Percentiles rank a stretch among this genome's conserved stretches.
Conservation (phyloP, 371 early-diverging fungal species). For the Parasitella parasitica region DNA sequence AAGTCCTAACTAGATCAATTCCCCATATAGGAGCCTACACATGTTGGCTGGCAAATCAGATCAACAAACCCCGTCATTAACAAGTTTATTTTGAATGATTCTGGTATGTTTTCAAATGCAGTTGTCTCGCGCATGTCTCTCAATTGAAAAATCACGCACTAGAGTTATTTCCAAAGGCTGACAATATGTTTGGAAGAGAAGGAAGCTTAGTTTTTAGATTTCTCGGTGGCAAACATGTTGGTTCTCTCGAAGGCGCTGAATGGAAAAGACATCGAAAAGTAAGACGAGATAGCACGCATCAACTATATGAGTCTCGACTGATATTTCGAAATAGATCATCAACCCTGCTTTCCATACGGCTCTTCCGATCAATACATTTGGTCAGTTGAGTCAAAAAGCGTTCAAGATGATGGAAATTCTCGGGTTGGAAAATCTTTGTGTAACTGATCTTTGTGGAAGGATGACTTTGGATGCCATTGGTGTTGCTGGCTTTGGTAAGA, state of each 20-base stretch:
- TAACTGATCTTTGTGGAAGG: conserved; percentile 11
- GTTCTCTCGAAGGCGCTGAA: conserved; percentile 2
- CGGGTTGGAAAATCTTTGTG: neutral
- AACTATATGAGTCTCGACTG: neutral
- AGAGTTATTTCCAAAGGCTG: conserved; percentile 10
- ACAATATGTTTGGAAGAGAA: neutral
- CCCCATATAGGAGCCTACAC: neutral
- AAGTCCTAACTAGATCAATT: too few relatives aligned
- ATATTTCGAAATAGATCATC: neutral
- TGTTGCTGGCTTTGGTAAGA: conserved; percentile 22
- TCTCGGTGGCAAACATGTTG: conserved; percentile 10
- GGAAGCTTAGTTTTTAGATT: conserved; percentile 1
- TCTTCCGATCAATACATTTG: conserved; percentile 13
- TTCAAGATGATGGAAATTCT: conserved; percentile 8
- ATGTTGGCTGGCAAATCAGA: conserved; percentile 11
- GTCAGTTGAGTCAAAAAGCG: neutral
- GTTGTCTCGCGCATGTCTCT: too few relatives aligned
- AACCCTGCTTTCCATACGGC: conserved; percentile 21
- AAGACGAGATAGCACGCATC: neutral
- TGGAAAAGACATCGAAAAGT: conserved; percentile 19
- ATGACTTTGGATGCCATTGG: conserved; percentile 32
- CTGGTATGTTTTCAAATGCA: too few relatives aligned
- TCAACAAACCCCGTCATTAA: conserved; percentile 1
- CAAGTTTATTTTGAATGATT: conserved; percentile 8
- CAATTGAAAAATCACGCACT: neutral